Percentiles rank a stretch among this genome's conserved stretches.
Evolutionary conservation across 2,329 filamentous ascomycete genomes (phyloP).

Genomic region (Blumeria hordei): DNA sequence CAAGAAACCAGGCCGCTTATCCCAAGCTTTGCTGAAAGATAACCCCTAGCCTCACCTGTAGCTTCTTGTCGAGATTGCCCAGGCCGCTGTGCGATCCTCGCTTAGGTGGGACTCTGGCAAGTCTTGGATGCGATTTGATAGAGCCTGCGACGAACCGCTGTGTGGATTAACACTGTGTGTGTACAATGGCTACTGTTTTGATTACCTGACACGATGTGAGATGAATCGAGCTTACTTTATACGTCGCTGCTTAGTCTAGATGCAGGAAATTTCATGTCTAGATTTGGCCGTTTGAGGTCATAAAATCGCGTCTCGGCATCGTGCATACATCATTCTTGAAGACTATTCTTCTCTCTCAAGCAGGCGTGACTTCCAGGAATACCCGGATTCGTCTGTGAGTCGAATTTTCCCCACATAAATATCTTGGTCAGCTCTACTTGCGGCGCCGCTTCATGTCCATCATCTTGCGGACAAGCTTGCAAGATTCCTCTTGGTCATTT

Average conservation of each 20-base stretch:
- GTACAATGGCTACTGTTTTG: too few relatives aligned
- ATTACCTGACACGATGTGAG: too few relatives aligned
- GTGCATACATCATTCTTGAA: too few relatives aligned
- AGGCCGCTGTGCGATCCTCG: not conserved
- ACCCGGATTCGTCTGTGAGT: not conserved
- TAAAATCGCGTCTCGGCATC: too few relatives aligned
- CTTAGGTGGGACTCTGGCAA: not conserved
- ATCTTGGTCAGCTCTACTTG: not conserved
- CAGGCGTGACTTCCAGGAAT: not conserved
- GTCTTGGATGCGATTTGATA: not conserved
- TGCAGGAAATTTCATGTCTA: too few relatives aligned
- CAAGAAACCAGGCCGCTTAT: not conserved
- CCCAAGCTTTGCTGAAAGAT: not conserved
- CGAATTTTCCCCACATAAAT: not conserved
- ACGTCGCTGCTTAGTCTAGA: too few relatives aligned
- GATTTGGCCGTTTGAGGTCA: too few relatives aligned
- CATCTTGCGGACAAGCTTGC: not conserved
- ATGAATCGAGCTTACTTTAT: too few relatives aligned
- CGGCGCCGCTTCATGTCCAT: not conserved
- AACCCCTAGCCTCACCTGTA: not conserved
- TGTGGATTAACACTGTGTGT: too few relatives aligned
- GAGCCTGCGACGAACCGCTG: too few relatives aligned
- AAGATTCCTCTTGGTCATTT: not conserved
- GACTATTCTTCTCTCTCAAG: not conserved
- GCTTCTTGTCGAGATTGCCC: not conserved